These are phyloP conservation scores for Aspergillus sp. DNA, from an alignment of 2,329 filamentous ascomycete species.

Conservation along the genomic window DNA sequence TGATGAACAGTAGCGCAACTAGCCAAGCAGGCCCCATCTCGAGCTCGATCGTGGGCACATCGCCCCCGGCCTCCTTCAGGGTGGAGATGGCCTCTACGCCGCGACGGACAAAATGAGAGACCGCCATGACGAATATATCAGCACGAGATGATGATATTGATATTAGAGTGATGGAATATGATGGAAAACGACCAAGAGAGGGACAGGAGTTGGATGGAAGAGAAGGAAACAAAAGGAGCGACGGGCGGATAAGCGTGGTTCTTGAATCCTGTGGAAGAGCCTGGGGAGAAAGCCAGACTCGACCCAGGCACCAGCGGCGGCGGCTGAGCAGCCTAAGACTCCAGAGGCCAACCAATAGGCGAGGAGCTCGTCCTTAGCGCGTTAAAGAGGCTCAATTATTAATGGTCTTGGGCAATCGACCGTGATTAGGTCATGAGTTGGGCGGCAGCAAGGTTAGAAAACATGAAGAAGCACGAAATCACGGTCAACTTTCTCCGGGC, in stretches of 20 bases:
- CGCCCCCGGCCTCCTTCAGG: background rate
- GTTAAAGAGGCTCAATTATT: constrained; percentile 2
- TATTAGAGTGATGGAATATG: background rate
- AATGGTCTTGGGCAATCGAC: background rate
- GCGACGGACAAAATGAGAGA: constrained; percentile 15
- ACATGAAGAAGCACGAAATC: background rate
- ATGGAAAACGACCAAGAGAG: constrained; percentile 5
- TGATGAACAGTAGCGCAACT: constrained; percentile 35
- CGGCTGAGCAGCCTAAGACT: constrained; percentile 8
- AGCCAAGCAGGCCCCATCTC: constrained; percentile 31
- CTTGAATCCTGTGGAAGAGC: background rate
- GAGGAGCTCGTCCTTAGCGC: background rate
- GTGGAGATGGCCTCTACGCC: constrained; percentile 9
- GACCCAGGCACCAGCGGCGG: constrained; percentile 10
- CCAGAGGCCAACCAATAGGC: background rate
- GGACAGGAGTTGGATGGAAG: constrained; percentile 11
- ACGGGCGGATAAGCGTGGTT: constrained; percentile 10
- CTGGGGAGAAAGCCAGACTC: background rate
- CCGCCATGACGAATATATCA: constrained; percentile 9
- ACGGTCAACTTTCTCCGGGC: background rate
- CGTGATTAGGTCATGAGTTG: background rate
- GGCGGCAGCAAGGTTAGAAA: background rate
- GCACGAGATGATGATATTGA: background rate
- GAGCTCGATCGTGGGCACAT: constrained; percentile 5
- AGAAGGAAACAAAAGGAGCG: background rate